Base-by-base conservation (phyloP, 1,284 basidiomycete genomes). In the Pseudozyma hubeiensis region DNA sequence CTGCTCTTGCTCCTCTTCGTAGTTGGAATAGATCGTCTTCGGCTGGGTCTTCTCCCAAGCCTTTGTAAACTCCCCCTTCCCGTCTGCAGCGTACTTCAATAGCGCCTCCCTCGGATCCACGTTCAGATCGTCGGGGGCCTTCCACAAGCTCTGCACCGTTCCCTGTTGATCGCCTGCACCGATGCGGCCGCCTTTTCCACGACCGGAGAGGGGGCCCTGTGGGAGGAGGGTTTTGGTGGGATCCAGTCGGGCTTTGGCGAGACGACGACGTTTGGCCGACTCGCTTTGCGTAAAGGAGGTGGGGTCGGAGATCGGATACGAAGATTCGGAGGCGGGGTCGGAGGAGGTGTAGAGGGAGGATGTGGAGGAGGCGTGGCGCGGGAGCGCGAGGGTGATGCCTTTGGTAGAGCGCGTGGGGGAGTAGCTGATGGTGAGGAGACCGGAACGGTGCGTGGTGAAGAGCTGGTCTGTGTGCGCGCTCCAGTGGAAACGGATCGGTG, bases 91-190 rank as follows among this genome's bases (percentile, higher is more conserved):
- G 81, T 96, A 98, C 86, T 91, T 94, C 88, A 99, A 91, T 70
- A 99, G 86, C 4, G 96, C 96, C 53, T 97, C 94, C 72, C 96
- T 90, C 34, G 96, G 96, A 92, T 98, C 87, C 48, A 81, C 67
- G 75, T 53, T 67, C 52, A 66, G 58, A 68, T 69, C 74, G 63
- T 60, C 46, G 4, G 48, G 62, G 33, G 9, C 24, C 3, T 43
- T 33, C 58, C 94, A 93, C 83, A 99, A 86, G 78, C 92, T 92
- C 86, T 97, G 93, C 45, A 99, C 94, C 68, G 97, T 89, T 81
- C 96, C 93, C 77, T 97, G 93, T 48, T 92, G 97, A 5, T 94
- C 96, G 85, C 92, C 94, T 39, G 93, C 92, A 29, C 97, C 97
- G 47, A 99, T 92, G 33, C 96, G 87, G 48, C 97, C 97, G 31